Evolutionary conservation across 1,284 basidiomycete genomes (phyloP), one percentile per base, ranked within the genome.

Genomic region (Tilletiopsis washingtonensis): DNA sequence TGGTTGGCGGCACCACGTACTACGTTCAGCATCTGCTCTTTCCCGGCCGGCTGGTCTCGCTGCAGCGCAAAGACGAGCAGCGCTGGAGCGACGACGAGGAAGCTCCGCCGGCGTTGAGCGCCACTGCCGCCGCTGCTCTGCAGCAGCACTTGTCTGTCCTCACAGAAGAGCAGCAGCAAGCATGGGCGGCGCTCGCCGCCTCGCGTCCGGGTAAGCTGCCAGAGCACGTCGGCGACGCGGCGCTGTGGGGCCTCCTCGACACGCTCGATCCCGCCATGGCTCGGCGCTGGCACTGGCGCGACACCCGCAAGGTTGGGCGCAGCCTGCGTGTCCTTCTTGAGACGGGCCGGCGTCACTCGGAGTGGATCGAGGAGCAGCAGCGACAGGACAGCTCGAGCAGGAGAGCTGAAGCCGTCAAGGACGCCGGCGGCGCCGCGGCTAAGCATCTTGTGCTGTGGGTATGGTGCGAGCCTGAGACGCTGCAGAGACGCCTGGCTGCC

Each of bases 1-100:
- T 94, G 3, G 91, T 93, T 41, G 93, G 93, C 3, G 93, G 93
- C 5, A 98, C 93, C 0, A 84, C 88, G 15, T 99, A 99, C 74
- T 99, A 94, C 82, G 84, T 94, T 19, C 93, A 98, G 71, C 89
- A 99, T 72, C 80, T 93, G 36, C 54, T 77, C 26, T 75, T 77
- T 51, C 75, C 75, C 3, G 69, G 74, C 15, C 58, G 69, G n/a
- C 58, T 75, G 37, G 62, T 72, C 17, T 55, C 66, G 20, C 26
- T 25, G 32, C 32, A 11, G 29, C 17, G 2, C 2, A 34, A 7
- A 7, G 36, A 34, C 9, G 47, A 27, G 9, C 15, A 43, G 9
- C 41, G 40, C 14, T 9, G 36, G 40, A 12, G 17, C 24, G 25
- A 15, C 29, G 9, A 40, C n/a, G 21, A 49, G 3, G 32, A 26